Percentiles rank a stretch among this genome's conserved stretches.
Evolutionary conservation across 139 green algal genomes (phyloP).

Genomic region (Chlorella sp.): DNA sequence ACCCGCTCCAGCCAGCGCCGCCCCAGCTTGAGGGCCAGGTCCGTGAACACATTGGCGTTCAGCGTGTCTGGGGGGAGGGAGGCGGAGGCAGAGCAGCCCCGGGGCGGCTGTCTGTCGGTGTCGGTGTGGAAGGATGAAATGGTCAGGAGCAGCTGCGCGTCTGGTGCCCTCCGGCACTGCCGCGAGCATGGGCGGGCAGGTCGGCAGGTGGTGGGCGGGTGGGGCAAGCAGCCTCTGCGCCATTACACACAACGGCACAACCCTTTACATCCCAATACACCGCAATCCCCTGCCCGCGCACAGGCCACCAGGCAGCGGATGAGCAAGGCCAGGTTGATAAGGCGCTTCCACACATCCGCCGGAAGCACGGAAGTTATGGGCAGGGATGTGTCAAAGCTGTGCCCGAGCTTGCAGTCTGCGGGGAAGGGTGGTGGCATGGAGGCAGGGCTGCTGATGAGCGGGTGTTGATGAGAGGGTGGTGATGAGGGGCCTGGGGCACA

Average conservation of each 20-base stretch:
- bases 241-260: no score
- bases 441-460: no score
- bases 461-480: no score
- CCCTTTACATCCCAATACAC: not conserved
- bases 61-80: not conserved
- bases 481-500: no score
- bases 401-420: constrained; percentile 48
- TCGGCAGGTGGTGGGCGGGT: not conserved
- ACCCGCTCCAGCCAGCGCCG: constrained; percentile 4
- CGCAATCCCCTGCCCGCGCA: not conserved
- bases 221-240: no score
- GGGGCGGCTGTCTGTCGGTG: no score
- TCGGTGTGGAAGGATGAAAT: no score
- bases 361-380: constrained; percentile 54
- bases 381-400: constrained; percentile 43
- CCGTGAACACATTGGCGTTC: constrained; percentile 20
- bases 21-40: constrained; percentile 41
- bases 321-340: constrained; percentile 56
- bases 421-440: not conserved
- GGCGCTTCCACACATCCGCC: constrained; percentile 39
- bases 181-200: no score
- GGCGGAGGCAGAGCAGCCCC: no score
- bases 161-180: no score
- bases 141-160: no score
- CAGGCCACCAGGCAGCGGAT: constrained; percentile 60